A percentile compares a stretch with the other conserved stretches of the same genome.
These are phyloP conservation scores for Aspergillus homomorphus DNA, from an alignment of 495 filamentous ascomycete genomes.

Conservation along the genomic window DNA sequence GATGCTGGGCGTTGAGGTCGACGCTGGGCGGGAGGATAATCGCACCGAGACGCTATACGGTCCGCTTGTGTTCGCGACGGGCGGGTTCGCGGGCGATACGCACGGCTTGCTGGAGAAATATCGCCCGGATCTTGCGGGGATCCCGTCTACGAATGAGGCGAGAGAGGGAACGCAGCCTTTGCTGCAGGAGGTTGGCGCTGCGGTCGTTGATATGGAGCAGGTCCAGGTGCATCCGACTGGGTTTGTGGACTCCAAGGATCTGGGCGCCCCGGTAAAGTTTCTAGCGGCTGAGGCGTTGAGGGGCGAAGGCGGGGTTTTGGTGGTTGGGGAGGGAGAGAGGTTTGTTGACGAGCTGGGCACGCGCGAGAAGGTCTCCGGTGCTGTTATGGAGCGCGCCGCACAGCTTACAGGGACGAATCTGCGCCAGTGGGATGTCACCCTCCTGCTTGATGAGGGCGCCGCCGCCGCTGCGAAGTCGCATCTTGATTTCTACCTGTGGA, in stretches of 20 bases:
- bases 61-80: slow-evolving; percentile 54
- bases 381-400: slow-evolving; percentile 38
- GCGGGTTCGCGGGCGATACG: slow-evolving; percentile 59
- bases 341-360: slow-evolving; percentile 59
- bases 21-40: slow-evolving; percentile 24
- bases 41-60: slow-evolving; percentile 35
- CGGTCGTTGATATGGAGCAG: slow-evolving; percentile 58
- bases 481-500: slow-evolving; percentile 57
- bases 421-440: slow-evolving; percentile 52
- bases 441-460: slow-evolving; percentile 57
- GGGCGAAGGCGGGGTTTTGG: slow-evolving; percentile 55
- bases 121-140: slow-evolving; percentile 52
- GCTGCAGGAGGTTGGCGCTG: slow-evolving; percentile 45
- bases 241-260: slow-evolving; percentile 52
- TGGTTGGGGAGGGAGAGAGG: slow-evolving; percentile 38
- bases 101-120: slow-evolving; percentile 50
- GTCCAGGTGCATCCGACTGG: slow-evolving; percentile 51
- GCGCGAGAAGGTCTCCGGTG: slow-evolving; percentile 48
- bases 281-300: slow-evolving; percentile 59
- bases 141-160: slow-evolving; percentile 60
- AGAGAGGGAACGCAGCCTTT: slow-evolving; percentile 47
- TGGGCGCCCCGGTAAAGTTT: slow-evolving; percentile 45
- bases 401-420: slow-evolving; percentile 9
- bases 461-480: slow-evolving; percentile 48
- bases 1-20: slow-evolving; percentile 20